phyloP scores from a whole-genome alignment of 495 filamentous ascomycete genomes.

The Annulohypoxylon stygium region DNA sequence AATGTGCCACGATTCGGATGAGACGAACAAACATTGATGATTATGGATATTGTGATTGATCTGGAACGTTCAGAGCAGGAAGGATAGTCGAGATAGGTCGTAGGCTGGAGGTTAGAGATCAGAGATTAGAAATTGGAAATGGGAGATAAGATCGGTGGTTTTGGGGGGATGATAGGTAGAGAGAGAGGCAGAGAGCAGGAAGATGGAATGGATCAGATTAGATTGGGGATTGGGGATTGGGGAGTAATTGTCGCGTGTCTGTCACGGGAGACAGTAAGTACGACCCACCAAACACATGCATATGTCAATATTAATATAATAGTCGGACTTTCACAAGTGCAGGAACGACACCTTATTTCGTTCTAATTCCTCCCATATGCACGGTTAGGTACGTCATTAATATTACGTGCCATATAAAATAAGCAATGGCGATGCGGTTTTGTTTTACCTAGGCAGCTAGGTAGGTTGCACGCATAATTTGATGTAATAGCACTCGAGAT shows the following conservation, averaged over 20 bases:
- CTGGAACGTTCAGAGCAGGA: not conserved
- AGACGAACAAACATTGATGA: constrained; percentile 36
- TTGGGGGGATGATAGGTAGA: not conserved
- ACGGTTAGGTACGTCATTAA: too few species aligned
- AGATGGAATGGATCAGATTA: too few species aligned
- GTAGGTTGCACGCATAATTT: too few species aligned
- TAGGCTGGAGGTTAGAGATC: too few species aligned
- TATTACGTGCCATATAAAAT: not conserved
- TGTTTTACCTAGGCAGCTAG: not conserved
- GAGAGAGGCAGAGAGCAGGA: not conserved
- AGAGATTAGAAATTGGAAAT: not conserved
- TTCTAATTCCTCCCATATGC: constrained; percentile 23
- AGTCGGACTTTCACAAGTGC: constrained; percentile 12
- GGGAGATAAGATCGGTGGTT: not conserved
- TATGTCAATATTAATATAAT: constrained; percentile 4
- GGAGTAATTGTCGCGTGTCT: constrained; percentile 10
- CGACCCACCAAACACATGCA: constrained; percentile 2
- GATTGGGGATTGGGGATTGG: too few species aligned
- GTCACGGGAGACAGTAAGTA: constrained; percentile 15
- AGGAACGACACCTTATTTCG: constrained; percentile 18
- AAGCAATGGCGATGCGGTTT: not conserved
- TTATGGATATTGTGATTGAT: not conserved
- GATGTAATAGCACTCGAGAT: too few species aligned
- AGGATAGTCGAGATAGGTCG: too few species aligned
- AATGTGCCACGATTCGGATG: constrained; percentile 3